These are phyloP conservation scores for Thielaviopsis punctulata DNA, from an alignment of 2,329 filamentous ascomycete species.

Conservation along the genomic window DNA sequence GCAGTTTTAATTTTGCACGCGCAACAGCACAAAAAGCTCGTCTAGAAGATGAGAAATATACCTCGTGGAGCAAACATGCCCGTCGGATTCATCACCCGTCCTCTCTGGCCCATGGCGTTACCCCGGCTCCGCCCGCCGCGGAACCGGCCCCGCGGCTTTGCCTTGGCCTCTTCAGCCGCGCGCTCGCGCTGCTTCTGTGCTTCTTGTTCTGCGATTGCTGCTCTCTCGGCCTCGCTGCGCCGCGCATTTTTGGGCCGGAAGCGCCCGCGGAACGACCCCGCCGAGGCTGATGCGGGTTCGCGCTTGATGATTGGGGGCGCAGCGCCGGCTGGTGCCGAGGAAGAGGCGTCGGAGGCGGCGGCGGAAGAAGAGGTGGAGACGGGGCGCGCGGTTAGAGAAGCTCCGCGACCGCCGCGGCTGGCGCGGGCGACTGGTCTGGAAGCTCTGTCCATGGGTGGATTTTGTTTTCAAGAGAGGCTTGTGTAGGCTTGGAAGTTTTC, in stretches of 20 bases:
- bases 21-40: background rate
- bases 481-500: background rate
- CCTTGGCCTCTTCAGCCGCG: slow-evolving; percentile 23
- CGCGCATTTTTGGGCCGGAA: slow-evolving; percentile 32
- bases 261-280: slow-evolving; percentile 19
- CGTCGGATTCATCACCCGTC: slow-evolving; percentile 19
- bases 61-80: slow-evolving; percentile 14
- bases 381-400: slow-evolving; percentile 6
- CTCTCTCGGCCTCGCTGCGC: slow-evolving; percentile 32
- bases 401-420: slow-evolving; percentile 9
- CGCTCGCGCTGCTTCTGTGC: slow-evolving; percentile 26
- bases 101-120: slow-evolving; percentile 26
- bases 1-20: no score
- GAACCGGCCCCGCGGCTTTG: slow-evolving; percentile 23
- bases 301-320: slow-evolving; percentile 5
- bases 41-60: slow-evolving; percentile 12
- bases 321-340: background rate
- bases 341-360: background rate
- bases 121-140: slow-evolving; percentile 27
- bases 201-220: slow-evolving; percentile 28
- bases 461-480: background rate
- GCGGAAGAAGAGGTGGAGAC: background rate
- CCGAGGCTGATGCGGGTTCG: background rate
- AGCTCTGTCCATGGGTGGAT: slow-evolving; percentile 1
- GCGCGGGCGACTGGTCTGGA: slow-evolving; percentile 3